These are phyloP conservation scores for Chiua virens DNA, from an alignment of 768 basidiomycete species.

Conservation along the genomic window DNA sequence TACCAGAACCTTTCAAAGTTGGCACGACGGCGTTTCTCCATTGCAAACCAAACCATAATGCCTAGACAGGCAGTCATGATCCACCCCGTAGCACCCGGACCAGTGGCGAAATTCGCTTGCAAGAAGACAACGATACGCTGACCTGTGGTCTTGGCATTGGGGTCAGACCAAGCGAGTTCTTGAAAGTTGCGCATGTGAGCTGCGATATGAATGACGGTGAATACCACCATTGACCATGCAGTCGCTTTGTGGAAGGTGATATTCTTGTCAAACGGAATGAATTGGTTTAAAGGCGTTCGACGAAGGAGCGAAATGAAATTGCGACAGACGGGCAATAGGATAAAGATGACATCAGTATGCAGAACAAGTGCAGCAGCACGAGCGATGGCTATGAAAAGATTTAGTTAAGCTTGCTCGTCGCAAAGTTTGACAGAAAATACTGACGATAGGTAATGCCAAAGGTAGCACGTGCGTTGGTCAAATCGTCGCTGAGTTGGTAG, in stretches of 20 bases:
- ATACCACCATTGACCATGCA: slow-evolving; percentile 86
- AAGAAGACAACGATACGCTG: slow-evolving; percentile 71
- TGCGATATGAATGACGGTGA: slow-evolving; percentile 69
- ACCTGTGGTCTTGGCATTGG: slow-evolving; percentile 51
- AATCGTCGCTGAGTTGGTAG: slow-evolving; percentile 81
- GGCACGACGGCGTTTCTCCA: slow-evolving; percentile 73
- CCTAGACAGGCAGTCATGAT: slow-evolving; percentile 76
- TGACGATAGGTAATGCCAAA: slow-evolving; percentile 82
- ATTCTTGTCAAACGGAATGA: slow-evolving; percentile 94
- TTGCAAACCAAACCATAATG: slow-evolving; percentile 83
- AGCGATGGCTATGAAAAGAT: slow-evolving; percentile 62
- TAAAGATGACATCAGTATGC: slow-evolving; percentile 90
- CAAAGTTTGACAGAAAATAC: slow-evolving; percentile 18
- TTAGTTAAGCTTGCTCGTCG: neutral
- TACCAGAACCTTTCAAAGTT: slow-evolving; percentile 93
- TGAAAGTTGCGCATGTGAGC: slow-evolving; percentile 89
- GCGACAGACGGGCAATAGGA: slow-evolving; percentile 92
- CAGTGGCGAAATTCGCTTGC: slow-evolving; percentile 74
- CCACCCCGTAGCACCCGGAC: slow-evolving; percentile 85
- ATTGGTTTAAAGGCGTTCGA: slow-evolving; percentile 76
- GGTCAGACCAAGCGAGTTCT: slow-evolving; percentile 57
- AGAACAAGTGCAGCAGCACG: slow-evolving; percentile 87
- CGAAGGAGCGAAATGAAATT: slow-evolving; percentile 91
- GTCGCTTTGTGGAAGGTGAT: slow-evolving; percentile 89
- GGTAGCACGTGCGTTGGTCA: slow-evolving; percentile 56